Base-by-base conservation (phyloP, 108 stramenopile species). In the Skeletonema tropicum region DNA sequence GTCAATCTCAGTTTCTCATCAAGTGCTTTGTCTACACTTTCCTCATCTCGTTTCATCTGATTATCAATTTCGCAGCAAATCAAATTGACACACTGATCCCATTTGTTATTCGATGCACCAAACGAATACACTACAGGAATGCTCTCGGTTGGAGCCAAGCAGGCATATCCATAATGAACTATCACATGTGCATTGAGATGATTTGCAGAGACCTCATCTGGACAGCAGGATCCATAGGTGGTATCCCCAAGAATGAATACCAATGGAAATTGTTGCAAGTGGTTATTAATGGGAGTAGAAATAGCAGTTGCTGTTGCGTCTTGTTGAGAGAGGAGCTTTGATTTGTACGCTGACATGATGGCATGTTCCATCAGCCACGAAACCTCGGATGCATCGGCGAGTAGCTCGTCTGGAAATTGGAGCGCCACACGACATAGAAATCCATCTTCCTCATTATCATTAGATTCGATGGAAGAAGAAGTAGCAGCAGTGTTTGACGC, bases 161-260 rank as follows among this genome's bases (percentile, higher is more conserved):
- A 97, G 11, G 95, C 88, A 83, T 97, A 86, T 41, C 98, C 98
- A 84, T 90, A 97, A 78, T 98, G 97, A 6, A 97, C 83, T 39
- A 98, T 73, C 11, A 95, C 78, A 71, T 95, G 86, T 21, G 98
- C 98, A 64, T 95, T 83, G 26, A 97, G 86, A 82, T 98, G 98
- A 60, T 89, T 76, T 5, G 97, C 97, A 3, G 94, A 90, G 5
- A 98, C 92, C 73, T 95, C 94, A 74, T 98, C 98, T 15, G 97
- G 96, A 85, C 97, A 97, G 75, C 97, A 97, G 23, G 90, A 83
- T 25, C 52, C 94, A 46, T 93, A 93, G n/a, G 96, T 95, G 2
- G 98, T 96, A 75, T 98, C 98, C 5, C 98, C 98, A 29, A 97
- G 70, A 15, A 95, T 84, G 68, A 98, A 98, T n/a, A 96, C 76